Evolutionary conservation across 2,329 filamentous ascomycete species (phyloP), one percentile per base, ranked within the genome.

Genomic region (Aureobasidium namibiae): DNA sequence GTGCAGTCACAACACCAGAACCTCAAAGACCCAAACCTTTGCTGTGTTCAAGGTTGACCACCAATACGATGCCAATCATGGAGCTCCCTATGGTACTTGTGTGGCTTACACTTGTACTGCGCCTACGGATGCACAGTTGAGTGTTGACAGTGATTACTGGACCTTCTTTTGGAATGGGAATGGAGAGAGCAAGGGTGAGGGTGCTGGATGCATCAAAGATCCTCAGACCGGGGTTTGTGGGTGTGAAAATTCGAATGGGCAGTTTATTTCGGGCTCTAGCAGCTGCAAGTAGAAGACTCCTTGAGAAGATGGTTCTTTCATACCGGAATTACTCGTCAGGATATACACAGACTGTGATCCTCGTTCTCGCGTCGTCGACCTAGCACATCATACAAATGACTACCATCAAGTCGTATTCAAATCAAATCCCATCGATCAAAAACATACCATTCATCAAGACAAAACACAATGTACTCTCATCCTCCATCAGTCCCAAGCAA

Each of bases 51-150:
- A 66, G n/a, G 73, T 70, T 7, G 75, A 80, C 66, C 76, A 78
- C 66, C 65, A 76, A 59, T 78, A 78, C 64, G 74, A 79, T 62
- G 62, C 61, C 23, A 65, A 65, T 61, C 58, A 78, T 60, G 78
- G 78, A 24, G 73, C 71, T 2, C 77, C 77, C 2, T 80, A 80
- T 64, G 78, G 77, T 1, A 79, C 75, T 4, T 80, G 75, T 66
- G 67, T 62, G 26, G 74, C 74, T 1, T 77, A 76, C 63, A 75
- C 72, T 1, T 76, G 73, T 64, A 63, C 67, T 9, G 63, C 70
- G 5, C 73, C 74, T 0, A 68, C 68, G 0, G 65, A 59, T 10
- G 62, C 64, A 2, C 65, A 69, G 7, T 62, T 76, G 63, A 57
- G 24, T 21, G 67, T 65, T 36, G 65, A 68, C 21, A 42, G 62